Conservation (phyloP, 2,329 filamentous ascomycete species). For the Madurella mycetomatis region DNA sequence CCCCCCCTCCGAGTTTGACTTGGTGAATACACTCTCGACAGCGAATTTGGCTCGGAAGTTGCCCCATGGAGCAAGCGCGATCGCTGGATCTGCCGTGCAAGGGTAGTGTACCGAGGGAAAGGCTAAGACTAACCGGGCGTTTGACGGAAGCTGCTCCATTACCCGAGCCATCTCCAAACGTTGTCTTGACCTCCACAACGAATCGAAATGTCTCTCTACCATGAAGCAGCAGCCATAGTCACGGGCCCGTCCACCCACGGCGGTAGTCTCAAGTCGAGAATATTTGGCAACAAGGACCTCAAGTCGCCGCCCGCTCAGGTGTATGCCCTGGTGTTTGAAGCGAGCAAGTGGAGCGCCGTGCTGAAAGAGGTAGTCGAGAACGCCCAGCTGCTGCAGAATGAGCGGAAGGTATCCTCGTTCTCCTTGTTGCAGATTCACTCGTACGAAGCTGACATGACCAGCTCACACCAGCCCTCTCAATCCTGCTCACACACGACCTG, state of each 20-base stretch:
- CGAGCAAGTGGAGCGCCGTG: constrained; percentile 83
- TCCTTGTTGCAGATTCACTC: not conserved
- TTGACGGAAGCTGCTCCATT: too few relatives aligned
- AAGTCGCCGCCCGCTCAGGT: constrained; percentile 78
- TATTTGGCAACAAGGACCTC: constrained; percentile 69
- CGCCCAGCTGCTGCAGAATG: constrained; percentile 68
- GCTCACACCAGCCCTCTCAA: constrained; percentile 73
- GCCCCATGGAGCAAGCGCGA: too few relatives aligned
- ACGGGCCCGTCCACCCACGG: constrained; percentile 57
- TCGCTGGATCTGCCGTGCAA: too few relatives aligned
- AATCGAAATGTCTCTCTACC: constrained; percentile 82
- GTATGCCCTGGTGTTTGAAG: constrained; percentile 81
- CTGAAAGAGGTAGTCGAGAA: constrained; percentile 87
- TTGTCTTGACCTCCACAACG: not conserved
- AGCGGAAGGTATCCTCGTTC: constrained; percentile 67
- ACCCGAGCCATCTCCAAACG: not conserved
- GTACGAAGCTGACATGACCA: constrained; percentile 34
- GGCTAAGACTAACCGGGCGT: too few relatives aligned
- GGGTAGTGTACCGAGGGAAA: too few relatives aligned
- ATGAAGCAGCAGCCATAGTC: constrained; percentile 78
- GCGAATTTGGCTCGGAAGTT: too few relatives aligned
- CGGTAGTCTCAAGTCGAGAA: constrained; percentile 81
- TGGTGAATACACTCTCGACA: too few relatives aligned
- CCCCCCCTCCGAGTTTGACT: too few relatives aligned
- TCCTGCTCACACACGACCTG: constrained; percentile 83